Base-by-base conservation (phyloP, 169 alveolate genomes). In the Plasmodium ovale region DNA sequence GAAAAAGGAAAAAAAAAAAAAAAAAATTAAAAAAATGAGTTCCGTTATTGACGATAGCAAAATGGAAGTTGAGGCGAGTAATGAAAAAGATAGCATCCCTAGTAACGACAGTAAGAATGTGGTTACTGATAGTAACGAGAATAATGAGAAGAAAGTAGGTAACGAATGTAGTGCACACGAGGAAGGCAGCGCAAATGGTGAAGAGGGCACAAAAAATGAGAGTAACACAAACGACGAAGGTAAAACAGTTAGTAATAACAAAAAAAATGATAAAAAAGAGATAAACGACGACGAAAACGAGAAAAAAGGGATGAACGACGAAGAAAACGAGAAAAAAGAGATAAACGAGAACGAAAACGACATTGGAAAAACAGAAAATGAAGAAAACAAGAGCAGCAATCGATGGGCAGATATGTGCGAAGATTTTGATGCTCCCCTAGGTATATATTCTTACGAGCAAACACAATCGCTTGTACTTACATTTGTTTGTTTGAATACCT, bases 371-470 rank as follows among this genome's bases (percentile, higher is more conserved):
- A 54, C 7, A 27, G 84, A 72, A 60, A 60, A 33, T 29, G 88
- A 74, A 25, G 88, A 74, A 33, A 74, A 60, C 62, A 74, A 74
- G 35, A 74, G 88, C 31, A 74, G 88, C 53, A 74, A 74, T 44
- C 74, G 88, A 14, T 74, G 88, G 88, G 88, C 88, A 33, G 88
- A 74, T 35, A 74, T 74, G 88, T 74, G 88, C 35, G 88, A 74
- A 65, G 88, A 74, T 67, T 74, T 23, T 53, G 88, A 74, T 35
- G 72, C 88, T n/a, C 88, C 88, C 12, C 35, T 74, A 74, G 88
- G 88, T 74, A 74, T 16, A 19, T 12, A 23, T 35, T 49, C 27
- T 12, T 54, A 54, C 21, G 16, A 16, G 21, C 27, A 54, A 54
- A n/a, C n/a, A n/a, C n/a, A n/a, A n/a, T n/a, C 21, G 21, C 9